Conservation (phyloP, 768 basidiomycete genomes). For the Antrodiella citrinella region DNA sequence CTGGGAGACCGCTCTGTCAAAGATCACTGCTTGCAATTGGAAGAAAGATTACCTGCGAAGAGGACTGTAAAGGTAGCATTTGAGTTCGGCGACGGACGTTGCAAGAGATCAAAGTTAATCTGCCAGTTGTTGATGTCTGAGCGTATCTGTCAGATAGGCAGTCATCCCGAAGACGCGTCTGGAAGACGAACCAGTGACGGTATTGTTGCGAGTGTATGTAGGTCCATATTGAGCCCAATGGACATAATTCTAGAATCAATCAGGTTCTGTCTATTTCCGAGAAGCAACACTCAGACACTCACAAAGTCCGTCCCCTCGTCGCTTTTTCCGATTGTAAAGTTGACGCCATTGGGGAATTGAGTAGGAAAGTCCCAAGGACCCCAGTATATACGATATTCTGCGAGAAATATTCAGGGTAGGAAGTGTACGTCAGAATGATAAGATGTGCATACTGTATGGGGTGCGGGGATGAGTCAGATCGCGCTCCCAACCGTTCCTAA, state of each 20-base stretch:
- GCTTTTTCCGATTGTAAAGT: constrained; percentile 22
- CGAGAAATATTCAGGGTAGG: background rate
- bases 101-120: constrained; percentile 19
- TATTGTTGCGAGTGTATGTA: constrained; percentile 17
- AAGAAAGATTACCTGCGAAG: constrained; percentile 3
- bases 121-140: constrained; percentile 17
- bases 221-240: constrained; percentile 22
- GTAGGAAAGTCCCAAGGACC: constrained; percentile 24
- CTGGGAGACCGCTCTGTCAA: constrained; percentile 6
- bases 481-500: constrained; percentile 18
- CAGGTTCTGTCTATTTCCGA: background rate
- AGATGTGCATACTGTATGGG: constrained; percentile 9
- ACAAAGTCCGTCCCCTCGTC: constrained; percentile 16
- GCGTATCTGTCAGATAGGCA: background rate
- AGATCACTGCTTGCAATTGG: background rate
- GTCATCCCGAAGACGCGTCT: too few species aligned
- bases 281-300: background rate
- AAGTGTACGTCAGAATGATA: background rate
- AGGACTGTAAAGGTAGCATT: constrained; percentile 21
- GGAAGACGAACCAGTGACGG: constrained; percentile 14
- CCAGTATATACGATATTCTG: constrained; percentile 19
- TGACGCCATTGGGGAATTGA: constrained; percentile 22
- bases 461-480: constrained; percentile 15
- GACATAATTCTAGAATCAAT: constrained; percentile 18
- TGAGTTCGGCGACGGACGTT: constrained; percentile 2